Evolutionary conservation across 768 basidiomycete species (phyloP), one percentile per base, ranked within the genome.

Genomic region (Strobilomyces echinocephalus): DNA sequence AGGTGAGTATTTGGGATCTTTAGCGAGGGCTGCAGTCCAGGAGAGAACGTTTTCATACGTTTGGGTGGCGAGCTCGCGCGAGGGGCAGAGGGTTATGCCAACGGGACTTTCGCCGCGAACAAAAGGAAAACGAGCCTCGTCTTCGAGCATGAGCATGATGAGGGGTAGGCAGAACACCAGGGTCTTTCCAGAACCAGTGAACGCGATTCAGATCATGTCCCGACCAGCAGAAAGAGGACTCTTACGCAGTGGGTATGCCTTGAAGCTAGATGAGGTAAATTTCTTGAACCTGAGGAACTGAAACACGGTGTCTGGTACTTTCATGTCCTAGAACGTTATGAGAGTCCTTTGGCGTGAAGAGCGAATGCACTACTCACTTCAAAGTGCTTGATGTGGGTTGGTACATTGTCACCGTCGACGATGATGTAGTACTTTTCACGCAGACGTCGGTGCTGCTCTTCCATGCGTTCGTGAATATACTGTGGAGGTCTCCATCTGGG

Each of bases 141-240:
- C 93, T 74, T 98, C 95, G 15, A 95, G 77, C 1, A 94, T 88
- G 60, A 90, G 76, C 97, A 99, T 98, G 60, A 98, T 94, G 24
- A 97, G 76, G 2, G 97, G 97, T n/a, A 99, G 76, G 59, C 93
- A 95, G 73, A 99, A 99, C 0, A 95, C 87, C n/a, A 99, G 82
- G 0, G 97, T 99, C 73, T 99, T 99, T 15, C 97, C 97, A 0
- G 95, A 98, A 36, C 97, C 97, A 24, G 97, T 99, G 73, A 98
- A 98, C 5, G 97, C 97, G 59, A 99, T 98, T 18, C 97, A 95
- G 58, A 98, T 99, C 74, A 98, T 88, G 69, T 99, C 97, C 57
- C 97, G 84, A 38, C 97, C 97, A 47, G 93, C 20, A 46, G 34
- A 44, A 12, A 16, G 59, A 34, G 64, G 28, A 41, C 16, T 64